phyloP scores from a whole-genome alignment of 495 filamentous ascomycete species.

The Lasiosphaeris hirsuta region DNA sequence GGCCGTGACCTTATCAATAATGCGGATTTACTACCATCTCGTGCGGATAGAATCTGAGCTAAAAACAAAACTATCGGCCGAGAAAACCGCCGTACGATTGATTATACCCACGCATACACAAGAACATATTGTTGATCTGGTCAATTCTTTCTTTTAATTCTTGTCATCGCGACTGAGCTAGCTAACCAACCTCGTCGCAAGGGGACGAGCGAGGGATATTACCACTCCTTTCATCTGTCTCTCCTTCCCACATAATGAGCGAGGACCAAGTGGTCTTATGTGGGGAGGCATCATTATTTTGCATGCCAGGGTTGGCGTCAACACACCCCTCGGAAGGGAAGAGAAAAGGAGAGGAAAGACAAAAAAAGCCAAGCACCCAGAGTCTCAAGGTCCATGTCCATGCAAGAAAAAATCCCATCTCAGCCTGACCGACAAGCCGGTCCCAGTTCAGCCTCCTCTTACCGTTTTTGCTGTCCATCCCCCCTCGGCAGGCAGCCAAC shows the following conservation, averaged over 20 bases:
- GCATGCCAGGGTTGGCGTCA: neutral
- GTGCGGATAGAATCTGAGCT: no score
- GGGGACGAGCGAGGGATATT: neutral
- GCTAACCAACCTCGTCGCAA: no score
- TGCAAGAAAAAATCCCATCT: neutral
- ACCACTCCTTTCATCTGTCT: neutral
- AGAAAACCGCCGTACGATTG: no score
- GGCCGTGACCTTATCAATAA: no score
- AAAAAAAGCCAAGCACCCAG: neutral
- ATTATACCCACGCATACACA: no score
- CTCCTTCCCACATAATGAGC: neutral
- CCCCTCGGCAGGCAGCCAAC: no score
- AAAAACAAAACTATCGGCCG: no score
- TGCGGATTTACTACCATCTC: no score
- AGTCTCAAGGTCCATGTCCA: neutral
- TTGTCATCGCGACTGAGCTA: no score
- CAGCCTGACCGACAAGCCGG: neutral
- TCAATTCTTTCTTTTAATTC: no score
- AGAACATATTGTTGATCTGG: no score
- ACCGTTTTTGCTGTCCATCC: neutral
- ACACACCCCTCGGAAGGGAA: neutral
- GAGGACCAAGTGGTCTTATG: neutral
- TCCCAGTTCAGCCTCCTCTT: neutral
- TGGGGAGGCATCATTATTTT: neutral
- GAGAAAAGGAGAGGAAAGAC: neutral